Evolutionary conservation across 1,139 yeast genomes (phyloP), one percentile per base, ranked within the genome.

Genomic region (Blastobotrys ciferrii): DNA sequence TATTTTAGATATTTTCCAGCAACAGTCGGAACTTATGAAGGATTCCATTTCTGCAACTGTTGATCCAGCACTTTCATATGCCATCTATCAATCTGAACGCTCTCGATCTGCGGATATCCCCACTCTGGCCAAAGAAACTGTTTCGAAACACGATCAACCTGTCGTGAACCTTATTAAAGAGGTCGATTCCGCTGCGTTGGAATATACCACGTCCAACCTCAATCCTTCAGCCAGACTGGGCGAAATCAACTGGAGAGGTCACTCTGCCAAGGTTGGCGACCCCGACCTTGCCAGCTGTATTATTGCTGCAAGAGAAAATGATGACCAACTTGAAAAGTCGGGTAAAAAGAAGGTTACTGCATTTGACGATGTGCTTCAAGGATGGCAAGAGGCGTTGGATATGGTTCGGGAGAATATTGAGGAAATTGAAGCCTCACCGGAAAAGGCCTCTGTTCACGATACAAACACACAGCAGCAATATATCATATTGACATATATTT

Each of bases 401-500:
- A 62, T 74, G 42, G 88, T 84, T 54, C 71, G 71, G 45, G 68
- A 66, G 17, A 80, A 76, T 54, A 74, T 80, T 56, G 74, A 71
- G 56, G 66, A 76, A 50, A 57, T 68, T 39, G 70, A 68, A 46
- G 58, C 72, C 50, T 77, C 75, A 49, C 77, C 70, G 28, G 69
- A 69, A 41, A 66, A 59, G 23, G 66, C 63, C 32, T 57, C 60
- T 6, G 68, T 68, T 40, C 62, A 58, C 23, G 71, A 67, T 42
- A 80, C 77, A 44, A 79, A 76, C 52, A 77, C 75, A 28, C 95
- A 88, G 68, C 80, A 85, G 58, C 78, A 84, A 54, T 88, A 89
- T 61, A 81, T 91, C 55, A 69, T 88, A 43, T 71, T 80, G 51
- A 86, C 96, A 0, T 91, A 77, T 66, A 77, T 88, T 60, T 81